Evolutionary conservation across 2,329 filamentous ascomycete genomes (phyloP).

Genomic region (Fusarium sp.): DNA sequence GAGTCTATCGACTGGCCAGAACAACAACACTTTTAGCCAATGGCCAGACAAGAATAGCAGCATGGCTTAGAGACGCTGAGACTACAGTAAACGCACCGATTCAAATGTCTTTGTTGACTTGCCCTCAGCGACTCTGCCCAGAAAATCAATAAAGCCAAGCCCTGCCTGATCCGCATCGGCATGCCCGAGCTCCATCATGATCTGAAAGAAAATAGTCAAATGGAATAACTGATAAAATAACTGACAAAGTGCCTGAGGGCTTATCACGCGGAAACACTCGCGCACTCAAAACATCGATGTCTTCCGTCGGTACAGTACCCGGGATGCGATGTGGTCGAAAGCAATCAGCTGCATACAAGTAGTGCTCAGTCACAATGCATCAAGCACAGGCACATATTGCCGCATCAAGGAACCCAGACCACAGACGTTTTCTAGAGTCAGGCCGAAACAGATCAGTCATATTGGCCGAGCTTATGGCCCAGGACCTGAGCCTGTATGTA

Average conservation of each 20-base stretch:
- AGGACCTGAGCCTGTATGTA: background rate
- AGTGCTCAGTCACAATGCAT: slow-evolving; percentile 19
- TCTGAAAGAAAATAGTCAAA: slow-evolving; percentile 4
- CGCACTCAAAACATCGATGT: background rate
- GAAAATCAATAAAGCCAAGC: slow-evolving; percentile 32
- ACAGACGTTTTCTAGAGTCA: background rate
- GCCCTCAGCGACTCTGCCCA: background rate
- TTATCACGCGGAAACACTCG: background rate
- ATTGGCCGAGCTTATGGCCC: slow-evolving; percentile 2
- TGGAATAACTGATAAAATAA: slow-evolving; percentile 1
- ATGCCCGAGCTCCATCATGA: slow-evolving; percentile 19
- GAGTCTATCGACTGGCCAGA: background rate
- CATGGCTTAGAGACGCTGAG: background rate
- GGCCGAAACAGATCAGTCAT: slow-evolving; percentile 1
- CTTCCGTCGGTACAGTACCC: background rate
- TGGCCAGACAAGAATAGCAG: background rate
- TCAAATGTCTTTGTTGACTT: background rate
- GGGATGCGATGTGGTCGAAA: slow-evolving; percentile 7
- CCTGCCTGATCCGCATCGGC: slow-evolving; percentile 13
- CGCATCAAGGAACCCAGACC: background rate
- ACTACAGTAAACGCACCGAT: background rate
- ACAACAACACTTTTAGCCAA: background rate
- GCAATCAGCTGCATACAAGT: slow-evolving; percentile 26
- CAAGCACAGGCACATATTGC: background rate
- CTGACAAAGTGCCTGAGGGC: slow-evolving; percentile 3